Conservation (phyloP, 257 asterid genomes). For the Fraxinus cuspidata region DNA sequence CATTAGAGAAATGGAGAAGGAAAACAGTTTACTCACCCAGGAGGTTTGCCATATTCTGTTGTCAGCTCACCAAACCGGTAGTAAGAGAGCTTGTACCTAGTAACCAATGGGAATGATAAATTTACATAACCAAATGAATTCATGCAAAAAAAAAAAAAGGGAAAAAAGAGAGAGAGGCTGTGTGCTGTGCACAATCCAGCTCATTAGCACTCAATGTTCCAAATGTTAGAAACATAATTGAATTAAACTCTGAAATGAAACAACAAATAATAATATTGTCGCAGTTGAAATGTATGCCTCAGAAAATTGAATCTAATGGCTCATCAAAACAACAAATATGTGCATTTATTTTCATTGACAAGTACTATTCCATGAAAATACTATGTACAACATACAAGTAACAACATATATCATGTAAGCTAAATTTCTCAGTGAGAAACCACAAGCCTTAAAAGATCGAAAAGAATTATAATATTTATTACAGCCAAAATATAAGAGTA, state of each 20-base stretch:
- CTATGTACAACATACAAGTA: not conserved
- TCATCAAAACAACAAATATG: not conserved
- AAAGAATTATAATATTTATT: not conserved
- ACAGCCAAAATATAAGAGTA: not conserved
- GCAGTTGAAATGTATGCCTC: not conserved
- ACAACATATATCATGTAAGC: not conserved
- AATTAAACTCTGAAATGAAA: not conserved
- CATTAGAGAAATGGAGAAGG: not conserved
- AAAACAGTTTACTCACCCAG: conserved; percentile 71
- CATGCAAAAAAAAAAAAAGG: not conserved
- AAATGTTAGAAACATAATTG: not conserved
- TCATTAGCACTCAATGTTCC: not conserved
- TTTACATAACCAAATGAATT: not conserved
- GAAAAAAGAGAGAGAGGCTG: not conserved
- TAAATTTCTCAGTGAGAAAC: not conserved
- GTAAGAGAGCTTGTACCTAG: conserved; percentile 92
- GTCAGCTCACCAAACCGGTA: conserved; percentile 97
- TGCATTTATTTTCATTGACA: not conserved
- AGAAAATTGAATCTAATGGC: not conserved
- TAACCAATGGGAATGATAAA: not conserved
- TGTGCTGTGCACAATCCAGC: not conserved
- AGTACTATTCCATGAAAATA: not conserved
- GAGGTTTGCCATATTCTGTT: conserved; percentile 92
- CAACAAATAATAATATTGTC: not conserved
- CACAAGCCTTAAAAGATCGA: not conserved